Evolutionary conservation across 441 rosid genomes (phyloP), one percentile per base, ranked within the genome.

Genomic region (Gossypium davidsonii): DNA sequence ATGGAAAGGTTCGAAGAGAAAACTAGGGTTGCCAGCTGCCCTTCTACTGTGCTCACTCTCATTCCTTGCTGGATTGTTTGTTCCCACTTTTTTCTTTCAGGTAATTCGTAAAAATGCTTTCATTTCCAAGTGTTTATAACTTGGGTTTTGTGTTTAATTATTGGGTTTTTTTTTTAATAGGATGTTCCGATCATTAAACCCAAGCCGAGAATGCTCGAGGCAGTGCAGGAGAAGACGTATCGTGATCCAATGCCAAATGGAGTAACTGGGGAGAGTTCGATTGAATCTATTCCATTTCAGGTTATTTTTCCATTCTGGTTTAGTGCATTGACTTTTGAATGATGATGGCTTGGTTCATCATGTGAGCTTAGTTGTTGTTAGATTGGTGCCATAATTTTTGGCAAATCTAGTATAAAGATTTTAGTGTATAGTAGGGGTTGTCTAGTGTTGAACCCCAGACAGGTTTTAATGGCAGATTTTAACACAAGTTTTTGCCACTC

Each of bases 281-380:
- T 89, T 48, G 83, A 81, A 14, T 83, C 94, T 3, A 87, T 91
- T 77, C 88, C 98, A 3, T 93, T 84, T 85, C 97, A 93, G 94
- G 98, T 90, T 11, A 67, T 23, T 55, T 55, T 26, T 12, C 58
- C 20, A 1, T 49, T 70, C 3, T 21, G 28, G 3, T 58, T 70
- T 44, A 6, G 12, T 12, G 14, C 7, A 44, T 28, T 57, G 46
- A 39, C 18, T 66, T 63, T 60, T 9, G 15, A 67, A 11, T 63
- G 17, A 46, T 11, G 66, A 46, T 11, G 66, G 20, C 14, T 52
- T 59, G 28, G 73, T 42, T 64, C 21, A 56, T 55, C 49, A 20
- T 53, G 8, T 1, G 49, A 44, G 67, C 15, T 21, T 60, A 67
- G n/a, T 31, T 7, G 12, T 57, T 37, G 51, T 68, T 49, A 46